phyloP scores from a whole-genome alignment of 768 basidiomycete genomes.

The Termitomyces sp. region DNA sequence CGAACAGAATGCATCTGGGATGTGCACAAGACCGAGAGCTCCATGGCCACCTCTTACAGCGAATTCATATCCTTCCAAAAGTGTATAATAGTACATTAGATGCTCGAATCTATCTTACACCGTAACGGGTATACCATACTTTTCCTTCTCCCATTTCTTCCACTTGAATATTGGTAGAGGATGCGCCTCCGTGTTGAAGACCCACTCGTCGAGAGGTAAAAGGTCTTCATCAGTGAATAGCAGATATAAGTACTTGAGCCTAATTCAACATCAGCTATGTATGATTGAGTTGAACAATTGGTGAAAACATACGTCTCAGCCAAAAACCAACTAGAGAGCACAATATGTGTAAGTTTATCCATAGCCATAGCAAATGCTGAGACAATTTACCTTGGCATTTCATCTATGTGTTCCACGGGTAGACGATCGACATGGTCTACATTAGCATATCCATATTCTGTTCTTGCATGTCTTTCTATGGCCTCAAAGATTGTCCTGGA shows the following conservation, averaged over 20 bases:
- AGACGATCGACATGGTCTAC: constrained; percentile 34
- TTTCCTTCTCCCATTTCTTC: constrained; percentile 49
- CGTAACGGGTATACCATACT: constrained; percentile 34
- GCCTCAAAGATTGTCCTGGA: constrained; percentile 39
- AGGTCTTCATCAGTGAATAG: constrained; percentile 64
- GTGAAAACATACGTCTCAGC: constrained; percentile 36
- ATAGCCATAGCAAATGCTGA: not conserved
- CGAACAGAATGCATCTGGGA: too few relatives aligned
- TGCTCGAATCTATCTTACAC: not conserved
- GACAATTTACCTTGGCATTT: constrained; percentile 51
- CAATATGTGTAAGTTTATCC: not conserved
- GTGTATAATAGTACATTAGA: not conserved
- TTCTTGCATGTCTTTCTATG: constrained; percentile 44
- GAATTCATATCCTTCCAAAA: not conserved
- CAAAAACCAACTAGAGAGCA: constrained; percentile 35
- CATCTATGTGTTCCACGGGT: constrained; percentile 30
- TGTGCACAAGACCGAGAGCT: too few relatives aligned
- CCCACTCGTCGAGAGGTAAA: constrained; percentile 50
- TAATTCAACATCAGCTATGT: constrained; percentile 18
- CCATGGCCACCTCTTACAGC: too few relatives aligned
- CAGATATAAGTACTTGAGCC: constrained; percentile 69
- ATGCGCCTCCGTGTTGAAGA: constrained; percentile 71
- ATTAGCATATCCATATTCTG: constrained; percentile 45
- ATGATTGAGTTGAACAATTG: not conserved
- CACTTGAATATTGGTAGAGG: constrained; percentile 74